Conservation (phyloP, 257 asterid genomes). For the Petrea volubilis region DNA sequence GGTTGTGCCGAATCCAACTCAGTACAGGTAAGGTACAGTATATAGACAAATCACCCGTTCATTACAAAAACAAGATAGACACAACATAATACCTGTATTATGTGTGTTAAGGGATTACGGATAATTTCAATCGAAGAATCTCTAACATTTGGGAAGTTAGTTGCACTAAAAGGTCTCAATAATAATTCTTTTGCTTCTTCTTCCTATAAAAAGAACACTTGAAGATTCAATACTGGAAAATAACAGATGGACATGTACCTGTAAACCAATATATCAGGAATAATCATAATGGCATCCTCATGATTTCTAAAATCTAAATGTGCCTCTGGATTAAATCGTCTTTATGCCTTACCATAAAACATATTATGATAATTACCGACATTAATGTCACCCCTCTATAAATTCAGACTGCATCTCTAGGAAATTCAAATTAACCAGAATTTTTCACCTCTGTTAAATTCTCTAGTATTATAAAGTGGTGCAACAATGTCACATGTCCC, state of each 20-base stretch:
- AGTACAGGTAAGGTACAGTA: not conserved
- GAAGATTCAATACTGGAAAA: conserved; percentile 1
- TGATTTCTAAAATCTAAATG: conserved; percentile 13
- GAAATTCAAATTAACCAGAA: conserved; percentile 14
- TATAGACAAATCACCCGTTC: not conserved
- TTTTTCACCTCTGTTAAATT: not conserved
- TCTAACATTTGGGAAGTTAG: not conserved
- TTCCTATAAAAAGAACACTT: no score
- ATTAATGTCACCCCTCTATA: conserved; percentile 24
- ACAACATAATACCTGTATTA: not conserved
- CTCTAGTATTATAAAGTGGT: conserved; percentile 6
- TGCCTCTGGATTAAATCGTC: not conserved
- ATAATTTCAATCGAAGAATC: conserved; percentile 5
- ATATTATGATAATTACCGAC: conserved; percentile 4
- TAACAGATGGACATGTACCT: conserved; percentile 8
- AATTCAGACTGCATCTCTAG: conserved; percentile 8
- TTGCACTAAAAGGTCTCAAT: not conserved
- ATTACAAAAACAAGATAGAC: not conserved
- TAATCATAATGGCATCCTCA: conserved; percentile 19
- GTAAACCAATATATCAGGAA: conserved; percentile 26
- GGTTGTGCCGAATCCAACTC: conserved; percentile 16
- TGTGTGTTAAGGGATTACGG: not conserved
- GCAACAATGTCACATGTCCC: conserved; percentile 10
- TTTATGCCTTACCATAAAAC: conserved; percentile 12
- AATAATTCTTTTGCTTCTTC: no score